Base-by-base conservation (phyloP, 768 basidiomycete species). In the Calocera viscosa region DNA sequence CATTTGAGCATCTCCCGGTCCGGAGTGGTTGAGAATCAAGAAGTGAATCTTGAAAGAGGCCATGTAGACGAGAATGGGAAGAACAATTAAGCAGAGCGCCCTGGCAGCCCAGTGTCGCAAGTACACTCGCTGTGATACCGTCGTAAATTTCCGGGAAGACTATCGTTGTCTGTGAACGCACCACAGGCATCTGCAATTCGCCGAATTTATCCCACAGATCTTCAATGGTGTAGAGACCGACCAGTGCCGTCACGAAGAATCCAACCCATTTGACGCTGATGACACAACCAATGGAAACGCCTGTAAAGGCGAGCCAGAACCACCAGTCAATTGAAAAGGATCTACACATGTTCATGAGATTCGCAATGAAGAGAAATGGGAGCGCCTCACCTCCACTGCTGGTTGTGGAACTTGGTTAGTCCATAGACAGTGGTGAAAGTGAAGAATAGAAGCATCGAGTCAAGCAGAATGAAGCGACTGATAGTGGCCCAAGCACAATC, bases 201-300 rank as follows among this genome's bases (percentile, higher is more conserved):
- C 95, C 95, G 75, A 97, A 94, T 76, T 97, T 98, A 49, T 94
- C 88, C 95, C 95, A 99, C 8, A 99, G 84, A 72, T 99, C 96
- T 76, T 98, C 94, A 67, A 97, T 84, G 0, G 96, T 98, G 77
- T 99, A 98, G 1, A 96, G 76, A 28, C 96, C 96, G 40, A 98
- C 93, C 64, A 98, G 80, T 8, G 93, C 89, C 1, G 93, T 98
- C 64, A 92, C 91, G 75, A 99, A 99, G 12, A 96, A 80, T 39
- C 96, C 96, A 64, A 99, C 84, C 88, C 91, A 88, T 78, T 99
- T 99, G 69, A 99, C 88, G 71, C 94, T 96, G 72, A 1, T 5
- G n/a, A 96, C 94, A 72, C 88, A 89, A 65, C 96, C 96, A 70
- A 99, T 95, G 0, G 92, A 94, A 66, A 88, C 74, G n/a, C 96